phyloP scores from a whole-genome alignment of 768 basidiomycete genomes.

The Mrakia gelida region DNA sequence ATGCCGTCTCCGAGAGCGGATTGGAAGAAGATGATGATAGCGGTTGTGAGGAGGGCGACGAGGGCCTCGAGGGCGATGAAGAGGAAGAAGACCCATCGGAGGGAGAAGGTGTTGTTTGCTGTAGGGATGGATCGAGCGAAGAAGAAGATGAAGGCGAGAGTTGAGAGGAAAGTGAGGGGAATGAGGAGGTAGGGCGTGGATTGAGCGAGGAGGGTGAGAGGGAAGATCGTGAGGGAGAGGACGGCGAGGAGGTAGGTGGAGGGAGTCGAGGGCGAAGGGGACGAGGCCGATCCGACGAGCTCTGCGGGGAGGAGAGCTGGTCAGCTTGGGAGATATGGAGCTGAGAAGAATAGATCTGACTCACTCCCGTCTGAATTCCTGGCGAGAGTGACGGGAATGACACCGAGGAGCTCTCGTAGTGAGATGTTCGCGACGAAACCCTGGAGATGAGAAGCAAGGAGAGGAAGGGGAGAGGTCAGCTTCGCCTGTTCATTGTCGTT shows the following conservation, averaged over 20 bases:
- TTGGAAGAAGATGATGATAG: not conserved
- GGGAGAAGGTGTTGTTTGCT: not conserved
- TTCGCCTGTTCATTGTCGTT: not conserved
- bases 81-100: not conserved
- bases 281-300: not conserved
- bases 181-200: not conserved
- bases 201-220: not conserved
- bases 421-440: not conserved
- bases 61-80: not conserved
- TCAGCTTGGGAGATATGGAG: not conserved
- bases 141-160: not conserved
- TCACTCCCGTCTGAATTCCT: too few relatives aligned
- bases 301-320: not conserved
- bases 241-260: not conserved
- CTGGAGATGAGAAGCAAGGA: not conserved
- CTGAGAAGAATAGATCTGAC: too few relatives aligned
- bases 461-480: not conserved
- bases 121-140: not conserved
- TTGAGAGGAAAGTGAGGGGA: not conserved
- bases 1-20: not conserved
- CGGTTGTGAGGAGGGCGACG: not conserved
- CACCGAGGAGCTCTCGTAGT: not conserved
- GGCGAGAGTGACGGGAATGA: too few relatives aligned
- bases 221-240: not conserved
- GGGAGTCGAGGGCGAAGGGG: not conserved